Percentiles rank a stretch among this genome's conserved stretches.
Evolutionary conservation across 2,329 filamentous ascomycete genomes (phyloP).

Genomic region (Ambrosiella beaveri): DNA sequence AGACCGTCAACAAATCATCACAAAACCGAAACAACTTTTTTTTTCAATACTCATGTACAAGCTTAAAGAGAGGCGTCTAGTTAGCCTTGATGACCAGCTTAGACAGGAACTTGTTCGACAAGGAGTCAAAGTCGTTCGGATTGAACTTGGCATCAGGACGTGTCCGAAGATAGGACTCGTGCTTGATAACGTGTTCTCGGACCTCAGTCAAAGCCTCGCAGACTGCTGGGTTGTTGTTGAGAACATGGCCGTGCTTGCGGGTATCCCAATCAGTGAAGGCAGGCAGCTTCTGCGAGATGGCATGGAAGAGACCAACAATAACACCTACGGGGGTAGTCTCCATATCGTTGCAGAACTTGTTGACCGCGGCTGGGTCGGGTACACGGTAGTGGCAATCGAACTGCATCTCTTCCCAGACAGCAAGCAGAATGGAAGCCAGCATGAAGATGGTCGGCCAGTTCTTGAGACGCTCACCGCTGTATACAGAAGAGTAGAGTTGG

Average conservation of each 20-base stretch:
- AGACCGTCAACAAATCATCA: too few species aligned
- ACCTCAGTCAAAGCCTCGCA: slow-evolving; percentile 96
- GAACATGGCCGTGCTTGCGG: slow-evolving; percentile 70
- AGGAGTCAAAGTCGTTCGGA: slow-evolving; percentile 77
- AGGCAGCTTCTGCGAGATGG: slow-evolving; percentile 91
- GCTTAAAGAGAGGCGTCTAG: slow-evolving; percentile 26
- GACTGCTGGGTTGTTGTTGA: slow-evolving; percentile 80
- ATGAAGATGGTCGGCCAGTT: slow-evolving; percentile 99
- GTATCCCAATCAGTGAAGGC: slow-evolving; percentile 91
- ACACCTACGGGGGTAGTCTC: slow-evolving; percentile 90
- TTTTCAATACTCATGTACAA: not conserved
- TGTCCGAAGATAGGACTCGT: slow-evolving; percentile 74
- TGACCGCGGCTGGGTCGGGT: slow-evolving; percentile 63
- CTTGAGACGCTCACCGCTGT: slow-evolving; percentile 92
- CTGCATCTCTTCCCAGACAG: slow-evolving; percentile 97
- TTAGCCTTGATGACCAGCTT: slow-evolving; percentile 93
- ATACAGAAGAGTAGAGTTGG: slow-evolving; percentile 85
- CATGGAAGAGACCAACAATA: slow-evolving; percentile 90
- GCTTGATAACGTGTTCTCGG: slow-evolving; percentile 75
- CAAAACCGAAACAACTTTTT: slow-evolving; percentile 14
- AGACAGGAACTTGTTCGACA: slow-evolving; percentile 94
- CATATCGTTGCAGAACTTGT: slow-evolving; percentile 95
- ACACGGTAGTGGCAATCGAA: slow-evolving; percentile 96
- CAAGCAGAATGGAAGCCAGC: slow-evolving; percentile 78
- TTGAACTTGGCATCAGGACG: slow-evolving; percentile 72